Conservation (phyloP, 805 yeast species). For the Lipomyces spencermartinsiae region DNA sequence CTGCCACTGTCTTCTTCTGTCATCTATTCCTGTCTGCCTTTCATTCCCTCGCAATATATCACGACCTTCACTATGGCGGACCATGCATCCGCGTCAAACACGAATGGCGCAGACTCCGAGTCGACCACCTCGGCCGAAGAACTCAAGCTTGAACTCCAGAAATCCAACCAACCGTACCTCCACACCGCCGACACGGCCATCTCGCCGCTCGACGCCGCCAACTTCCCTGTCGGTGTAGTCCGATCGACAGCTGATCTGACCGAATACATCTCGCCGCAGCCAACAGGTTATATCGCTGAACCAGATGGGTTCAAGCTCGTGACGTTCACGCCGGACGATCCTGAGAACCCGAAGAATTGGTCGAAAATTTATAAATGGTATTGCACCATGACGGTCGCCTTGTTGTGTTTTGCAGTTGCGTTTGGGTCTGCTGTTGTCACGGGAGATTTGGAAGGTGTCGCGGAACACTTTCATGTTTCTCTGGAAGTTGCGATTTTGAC, state of each 20-base stretch:
- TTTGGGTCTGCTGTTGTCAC: slow-evolving; percentile 75
- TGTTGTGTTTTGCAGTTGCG: slow-evolving; percentile 65
- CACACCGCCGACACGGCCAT: slow-evolving; percentile 28
- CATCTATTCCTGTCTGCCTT: background rate
- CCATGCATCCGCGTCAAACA: background rate
- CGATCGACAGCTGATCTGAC: slow-evolving; percentile 38
- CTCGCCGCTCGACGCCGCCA: slow-evolving; percentile 39
- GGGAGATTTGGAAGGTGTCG: slow-evolving; percentile 61
- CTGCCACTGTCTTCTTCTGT: background rate
- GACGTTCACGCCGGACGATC: slow-evolving; percentile 40
- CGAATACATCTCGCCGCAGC: slow-evolving; percentile 35
- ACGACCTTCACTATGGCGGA: slow-evolving; percentile 3
- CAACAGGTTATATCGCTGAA: slow-evolving; percentile 31
- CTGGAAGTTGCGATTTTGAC: slow-evolving; percentile 66
- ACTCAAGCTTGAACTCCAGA: background rate
- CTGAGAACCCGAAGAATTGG: slow-evolving; percentile 47
- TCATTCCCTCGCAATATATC: background rate
- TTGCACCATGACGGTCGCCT: slow-evolving; percentile 60
- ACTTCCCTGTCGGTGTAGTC: slow-evolving; percentile 39
- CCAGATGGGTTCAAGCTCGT: slow-evolving; percentile 39
- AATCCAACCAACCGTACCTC: slow-evolving; percentile 33
- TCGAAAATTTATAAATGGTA: slow-evolving; percentile 60
- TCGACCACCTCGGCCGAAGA: background rate
- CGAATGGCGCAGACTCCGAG: background rate
- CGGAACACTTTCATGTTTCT: slow-evolving; percentile 56